phyloP scores from a whole-genome alignment of 495 filamentous ascomycete species.

The Aspergillus avenaceus region DNA sequence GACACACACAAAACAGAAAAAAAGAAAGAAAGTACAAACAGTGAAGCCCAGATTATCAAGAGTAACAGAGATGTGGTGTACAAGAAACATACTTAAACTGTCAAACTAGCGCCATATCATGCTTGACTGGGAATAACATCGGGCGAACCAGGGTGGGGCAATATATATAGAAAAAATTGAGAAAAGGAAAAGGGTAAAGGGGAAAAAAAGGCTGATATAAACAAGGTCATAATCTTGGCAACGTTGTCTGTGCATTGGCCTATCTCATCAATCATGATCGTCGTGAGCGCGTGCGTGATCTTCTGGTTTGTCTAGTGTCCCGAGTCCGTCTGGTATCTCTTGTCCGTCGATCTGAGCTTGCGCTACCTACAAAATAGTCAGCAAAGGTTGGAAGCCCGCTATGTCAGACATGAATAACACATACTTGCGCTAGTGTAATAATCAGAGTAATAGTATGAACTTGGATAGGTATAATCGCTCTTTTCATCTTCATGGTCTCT shows the following conservation, averaged over 20 bases:
- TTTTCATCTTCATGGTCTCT: constrained; percentile 40
- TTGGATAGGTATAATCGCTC: constrained; percentile 42
- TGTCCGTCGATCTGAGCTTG: constrained; percentile 48
- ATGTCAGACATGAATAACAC: constrained; percentile 11
- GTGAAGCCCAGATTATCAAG: background rate
- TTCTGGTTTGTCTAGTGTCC: constrained; percentile 40
- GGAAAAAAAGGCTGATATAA: background rate
- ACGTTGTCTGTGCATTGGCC: constrained; percentile 2
- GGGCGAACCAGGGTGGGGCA: too few species aligned
- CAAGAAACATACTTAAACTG: constrained; percentile 7
- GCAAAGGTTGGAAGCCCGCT: background rate
- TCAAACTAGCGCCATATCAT: constrained; percentile 26
- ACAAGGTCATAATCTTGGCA: background rate
- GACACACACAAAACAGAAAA: background rate
- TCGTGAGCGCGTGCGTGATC: constrained; percentile 34
- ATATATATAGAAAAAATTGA: constrained; percentile 4
- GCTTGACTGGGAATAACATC: constrained; percentile 10
- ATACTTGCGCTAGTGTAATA: constrained; percentile 44
- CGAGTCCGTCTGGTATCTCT: constrained; percentile 43
- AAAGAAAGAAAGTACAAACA: background rate
- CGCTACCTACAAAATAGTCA: constrained; percentile 36
- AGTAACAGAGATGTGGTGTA: constrained; percentile 4
- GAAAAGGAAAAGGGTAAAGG: constrained; percentile 2
- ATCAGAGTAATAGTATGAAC: constrained; percentile 43
- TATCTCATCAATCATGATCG: constrained; percentile 12